phyloP scores from a whole-genome alignment of 2,329 filamentous ascomycete species.

The Arthrobotrys pseudoclavata region DNA sequence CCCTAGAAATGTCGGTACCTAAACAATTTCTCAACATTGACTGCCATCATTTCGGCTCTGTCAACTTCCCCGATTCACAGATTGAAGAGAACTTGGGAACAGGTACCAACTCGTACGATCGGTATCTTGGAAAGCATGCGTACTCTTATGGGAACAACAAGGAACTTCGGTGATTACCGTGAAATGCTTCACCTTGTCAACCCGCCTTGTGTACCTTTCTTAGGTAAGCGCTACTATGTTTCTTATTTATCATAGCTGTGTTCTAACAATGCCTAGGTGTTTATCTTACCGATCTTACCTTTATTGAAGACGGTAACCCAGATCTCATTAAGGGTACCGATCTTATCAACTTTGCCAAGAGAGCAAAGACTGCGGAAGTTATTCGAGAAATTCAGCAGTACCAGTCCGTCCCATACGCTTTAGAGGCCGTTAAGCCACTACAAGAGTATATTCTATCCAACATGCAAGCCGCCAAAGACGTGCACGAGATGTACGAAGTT shows the following conservation, averaged over 20 bases:
- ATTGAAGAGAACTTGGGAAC: slow-evolving; percentile 91
- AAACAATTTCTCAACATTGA: slow-evolving; percentile 98
- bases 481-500: slow-evolving; percentile 99
- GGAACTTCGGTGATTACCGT: slow-evolving; percentile 97
- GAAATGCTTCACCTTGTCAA: slow-evolving; percentile 93
- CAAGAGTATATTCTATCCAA: slow-evolving; percentile 98
- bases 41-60: slow-evolving; percentile 95
- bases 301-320: slow-evolving; percentile 98
- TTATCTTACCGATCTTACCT: slow-evolving; percentile 95
- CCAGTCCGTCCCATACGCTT: slow-evolving; percentile 94
- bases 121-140: slow-evolving; percentile 89
- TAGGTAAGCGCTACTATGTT: slow-evolving; percentile 74
- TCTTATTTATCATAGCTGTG: not conserved
- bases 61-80: slow-evolving; percentile 95
- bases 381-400: slow-evolving; percentile 99
- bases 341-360: slow-evolving; percentile 98
- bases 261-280: slow-evolving; percentile 74
- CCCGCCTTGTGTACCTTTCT: slow-evolving; percentile 97
- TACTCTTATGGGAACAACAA: slow-evolving; percentile 93
- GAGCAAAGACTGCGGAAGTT: slow-evolving; percentile 96
- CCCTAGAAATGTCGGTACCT: slow-evolving; percentile 87
- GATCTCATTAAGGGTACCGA: slow-evolving; percentile 96
- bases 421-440: slow-evolving; percentile 89
- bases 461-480: slow-evolving; percentile 93
- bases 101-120: slow-evolving; percentile 87